phyloP scores from a whole-genome alignment of 2,329 filamentous ascomycete genomes.

The Hymenoscyphus repandus region DNA sequence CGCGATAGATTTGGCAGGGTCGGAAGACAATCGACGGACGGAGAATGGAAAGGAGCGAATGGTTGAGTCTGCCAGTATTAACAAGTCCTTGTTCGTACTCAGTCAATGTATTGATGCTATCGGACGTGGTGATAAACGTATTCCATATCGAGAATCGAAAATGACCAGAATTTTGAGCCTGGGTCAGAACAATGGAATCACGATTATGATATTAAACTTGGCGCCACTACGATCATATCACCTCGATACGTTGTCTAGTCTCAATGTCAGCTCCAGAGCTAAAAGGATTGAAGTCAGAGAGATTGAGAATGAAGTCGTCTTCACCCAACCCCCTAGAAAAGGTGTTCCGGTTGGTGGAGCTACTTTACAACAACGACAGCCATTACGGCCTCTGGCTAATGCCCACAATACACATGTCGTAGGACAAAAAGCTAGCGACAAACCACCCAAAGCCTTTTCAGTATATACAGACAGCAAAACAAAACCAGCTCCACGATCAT shows the following conservation, averaged over 20 bases:
- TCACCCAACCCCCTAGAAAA: conserved; percentile 66
- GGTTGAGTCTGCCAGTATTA: conserved; percentile 94
- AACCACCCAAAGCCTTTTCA: conserved; percentile 76
- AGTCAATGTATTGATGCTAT: conserved; percentile 96
- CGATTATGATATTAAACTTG: conserved; percentile 93
- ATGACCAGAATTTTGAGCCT: conserved; percentile 93
- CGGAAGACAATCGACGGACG: conserved; percentile 89
- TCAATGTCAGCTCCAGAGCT: conserved; percentile 91
- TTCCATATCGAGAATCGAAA: conserved; percentile 87
- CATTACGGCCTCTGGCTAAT: conserved; percentile 70
- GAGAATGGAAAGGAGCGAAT: conserved; percentile 90
- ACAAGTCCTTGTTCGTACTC: conserved; percentile 92
- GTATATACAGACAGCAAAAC: conserved; percentile 72
- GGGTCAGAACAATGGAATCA: conserved; percentile 91
- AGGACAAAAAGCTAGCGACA: conserved; percentile 52
- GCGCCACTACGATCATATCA: conserved; percentile 90
- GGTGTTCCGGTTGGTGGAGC: conserved; percentile 36
- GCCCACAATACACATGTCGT: conserved; percentile 67
- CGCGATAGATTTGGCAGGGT: conserved; percentile 91
- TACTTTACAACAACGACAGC: conserved; percentile 58
- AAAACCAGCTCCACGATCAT: conserved; percentile 36
- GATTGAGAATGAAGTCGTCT: conserved; percentile 91
- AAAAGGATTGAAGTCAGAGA: conserved; percentile 96
- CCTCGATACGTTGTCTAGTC: conserved; percentile 84
- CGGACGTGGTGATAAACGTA: conserved; percentile 65